Evolutionary conservation across 208 protist genomes (phyloP), one percentile per base, ranked within the genome.

Genomic region (Leishmania guyanensis): DNA sequence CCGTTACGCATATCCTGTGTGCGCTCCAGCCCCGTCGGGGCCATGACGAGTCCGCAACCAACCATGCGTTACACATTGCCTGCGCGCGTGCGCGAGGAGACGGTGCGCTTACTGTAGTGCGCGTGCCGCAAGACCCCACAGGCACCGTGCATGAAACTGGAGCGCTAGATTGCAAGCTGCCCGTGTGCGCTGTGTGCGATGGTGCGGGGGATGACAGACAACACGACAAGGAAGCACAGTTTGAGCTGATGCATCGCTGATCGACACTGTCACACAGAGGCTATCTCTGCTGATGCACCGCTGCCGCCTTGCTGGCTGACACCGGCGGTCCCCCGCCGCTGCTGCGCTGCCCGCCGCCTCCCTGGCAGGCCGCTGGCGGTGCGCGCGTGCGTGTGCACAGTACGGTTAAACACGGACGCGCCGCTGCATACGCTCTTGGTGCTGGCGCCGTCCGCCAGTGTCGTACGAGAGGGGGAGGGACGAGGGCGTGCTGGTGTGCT

Each of bases 1-100:
- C 77, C 77, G 69, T 56, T 81, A 81, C 78, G 78, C 78, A 81
- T 81, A 81, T 81, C 78, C 78, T 81, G 78, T 81, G 78, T 81
- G 78, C 78, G 78, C 78, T 81, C 78, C 78, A 81, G 78, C 78
- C 69, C 78, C 78, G 78, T 81, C 78, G 78, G 78, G 78, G 78
- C 78, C 69, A 81, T 81, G 78, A 81, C 78, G 78, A 81, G 78
- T 81, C 78, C 56, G 78, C 78, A 81, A 81, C 78, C 78, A 81
- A 81, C 78, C 78, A 75, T 81, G 69, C 69, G 69, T 80, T 73
- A 80, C 77, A 73, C 68, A 73, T 80, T 46, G 51, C 36, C 33
- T 36, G 36, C 53, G n/a, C 46, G 50, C 50, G 46, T 9, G 43
- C 68, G 68, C 68, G 39, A 73, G 62, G 36, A 29, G 39, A n/a